Percentiles rank a stretch among this genome's conserved stretches.
phyloP scores from a whole-genome alignment of 2,329 filamentous ascomycete genomes.

The Cladophialophora chaetospira region DNA sequence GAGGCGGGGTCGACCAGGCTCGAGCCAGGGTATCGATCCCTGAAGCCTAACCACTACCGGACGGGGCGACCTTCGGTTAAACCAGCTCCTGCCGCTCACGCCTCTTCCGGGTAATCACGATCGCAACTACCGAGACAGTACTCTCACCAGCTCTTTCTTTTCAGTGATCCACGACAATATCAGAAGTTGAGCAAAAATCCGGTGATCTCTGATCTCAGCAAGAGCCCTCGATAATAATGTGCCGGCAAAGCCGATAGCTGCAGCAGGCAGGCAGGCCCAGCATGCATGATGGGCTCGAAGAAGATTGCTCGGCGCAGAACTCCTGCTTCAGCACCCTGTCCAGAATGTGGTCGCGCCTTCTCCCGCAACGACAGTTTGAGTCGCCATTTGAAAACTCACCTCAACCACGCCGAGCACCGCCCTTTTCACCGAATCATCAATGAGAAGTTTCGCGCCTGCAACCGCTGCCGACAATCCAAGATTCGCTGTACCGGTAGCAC shows the following conservation, averaged over 20 bases:
- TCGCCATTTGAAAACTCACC: constrained; percentile 28
- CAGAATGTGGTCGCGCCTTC: constrained; percentile 27
- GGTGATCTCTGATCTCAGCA: not conserved
- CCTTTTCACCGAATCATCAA: constrained; percentile 29
- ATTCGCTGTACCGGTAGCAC: constrained; percentile 25
- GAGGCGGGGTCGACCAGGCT: no score
- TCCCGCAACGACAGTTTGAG: constrained; percentile 27
- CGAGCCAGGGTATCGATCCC: no score
- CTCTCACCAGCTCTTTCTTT: not conserved
- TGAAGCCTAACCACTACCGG: no score
- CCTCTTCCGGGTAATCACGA: no score
- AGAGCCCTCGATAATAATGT: not conserved
- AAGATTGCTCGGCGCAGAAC: constrained; percentile 24
- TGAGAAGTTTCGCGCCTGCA: constrained; percentile 29
- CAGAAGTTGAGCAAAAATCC: not conserved
- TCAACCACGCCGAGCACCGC: constrained; percentile 18
- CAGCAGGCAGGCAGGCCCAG: not conserved
- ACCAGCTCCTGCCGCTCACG: no score
- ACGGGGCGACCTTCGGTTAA: no score
- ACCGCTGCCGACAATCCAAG: constrained; percentile 25
- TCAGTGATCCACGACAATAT: not conserved
- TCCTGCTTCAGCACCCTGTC: constrained; percentile 27
- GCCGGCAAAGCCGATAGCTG: not conserved
- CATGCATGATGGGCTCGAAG: constrained; percentile 16
- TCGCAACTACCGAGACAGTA: no score